phyloP scores from a whole-genome alignment of 179 eudicot species.

The Kewa caespitosa region DNA sequence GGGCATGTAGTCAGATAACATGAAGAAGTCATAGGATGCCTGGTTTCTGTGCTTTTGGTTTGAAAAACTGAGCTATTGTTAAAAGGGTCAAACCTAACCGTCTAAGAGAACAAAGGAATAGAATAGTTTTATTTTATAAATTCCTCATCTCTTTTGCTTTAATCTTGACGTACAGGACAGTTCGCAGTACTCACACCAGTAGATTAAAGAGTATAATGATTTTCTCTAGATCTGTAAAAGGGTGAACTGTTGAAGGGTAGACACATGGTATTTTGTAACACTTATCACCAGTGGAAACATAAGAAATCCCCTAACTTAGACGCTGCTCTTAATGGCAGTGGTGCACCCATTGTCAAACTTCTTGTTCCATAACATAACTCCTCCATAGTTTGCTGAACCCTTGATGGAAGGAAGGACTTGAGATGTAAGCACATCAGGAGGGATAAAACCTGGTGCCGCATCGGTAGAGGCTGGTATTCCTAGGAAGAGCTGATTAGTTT shows the following conservation, averaged over 20 bases:
- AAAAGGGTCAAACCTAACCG: too few species aligned
- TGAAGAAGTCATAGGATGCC: too few species aligned
- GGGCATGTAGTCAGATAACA: too few species aligned
- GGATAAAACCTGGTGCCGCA: slow-evolving; percentile 43
- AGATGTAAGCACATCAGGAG: slow-evolving; percentile 25
- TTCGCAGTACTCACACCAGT: too few species aligned
- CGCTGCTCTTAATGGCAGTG: slow-evolving; percentile 14
- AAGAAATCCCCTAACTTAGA: slow-evolving; percentile 10
- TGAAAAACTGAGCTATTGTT: too few species aligned
- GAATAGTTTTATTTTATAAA: too few species aligned
- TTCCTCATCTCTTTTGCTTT: too few species aligned
- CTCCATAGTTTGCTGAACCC: slow-evolving; percentile 24
- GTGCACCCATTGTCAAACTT: slow-evolving; percentile 21
- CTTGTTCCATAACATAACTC: slow-evolving; percentile 29
- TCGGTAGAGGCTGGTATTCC: slow-evolving; percentile 41
- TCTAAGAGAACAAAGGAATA: too few species aligned
- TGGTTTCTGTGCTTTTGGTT: too few species aligned
- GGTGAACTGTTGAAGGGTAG: neutral
- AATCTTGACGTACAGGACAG: too few species aligned
- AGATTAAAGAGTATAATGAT: neutral
- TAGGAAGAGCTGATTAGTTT: slow-evolving; percentile 29
- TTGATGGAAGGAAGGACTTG: slow-evolving; percentile 37
- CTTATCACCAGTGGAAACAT: neutral
- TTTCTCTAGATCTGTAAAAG: neutral
- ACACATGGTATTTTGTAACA: neutral